These are phyloP conservation scores for Tulasnella sp. DNA, from an alignment of 768 basidiomycete genomes.

Conservation along the genomic window DNA sequence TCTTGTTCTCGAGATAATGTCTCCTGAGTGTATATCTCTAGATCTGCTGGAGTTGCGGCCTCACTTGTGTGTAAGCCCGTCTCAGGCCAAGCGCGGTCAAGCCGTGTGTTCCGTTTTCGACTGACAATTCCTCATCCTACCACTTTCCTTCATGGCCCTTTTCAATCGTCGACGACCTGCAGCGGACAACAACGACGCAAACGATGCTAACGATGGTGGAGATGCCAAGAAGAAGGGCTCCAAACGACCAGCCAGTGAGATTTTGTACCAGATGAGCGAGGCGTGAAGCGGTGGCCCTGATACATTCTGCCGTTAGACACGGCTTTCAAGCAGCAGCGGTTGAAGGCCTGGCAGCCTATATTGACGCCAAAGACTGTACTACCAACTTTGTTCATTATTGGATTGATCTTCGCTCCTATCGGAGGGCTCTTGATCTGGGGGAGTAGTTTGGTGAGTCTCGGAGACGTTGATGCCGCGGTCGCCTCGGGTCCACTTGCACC, in stretches of 20 bases:
- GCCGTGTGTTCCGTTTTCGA: too few species aligned
- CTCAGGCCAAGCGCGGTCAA: too few species aligned
- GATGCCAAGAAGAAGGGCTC: constrained; percentile 78
- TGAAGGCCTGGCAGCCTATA: constrained; percentile 99
- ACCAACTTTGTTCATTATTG: constrained; percentile 91
- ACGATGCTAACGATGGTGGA: constrained; percentile 34
- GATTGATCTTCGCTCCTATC: constrained; percentile 90
- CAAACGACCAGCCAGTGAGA: constrained; percentile 75
- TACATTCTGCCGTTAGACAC: constrained; percentile 52
- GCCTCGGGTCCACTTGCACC: neutral
- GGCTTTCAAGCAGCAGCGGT: constrained; percentile 97
- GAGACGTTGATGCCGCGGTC: neutral
- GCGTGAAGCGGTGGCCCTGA: neutral
- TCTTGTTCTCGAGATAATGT: too few species aligned
- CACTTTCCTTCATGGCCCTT: constrained; percentile 11
- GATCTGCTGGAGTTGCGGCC: too few species aligned
- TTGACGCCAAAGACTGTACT: constrained; percentile 95
- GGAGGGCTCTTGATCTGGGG: constrained; percentile 95
- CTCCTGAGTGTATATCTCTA: too few species aligned
- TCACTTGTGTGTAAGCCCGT: too few species aligned
- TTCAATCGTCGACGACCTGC: constrained; percentile 6
- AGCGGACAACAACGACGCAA: constrained; percentile 22
- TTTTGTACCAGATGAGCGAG: neutral
- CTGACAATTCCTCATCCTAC: neutral
- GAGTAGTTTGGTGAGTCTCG: constrained; percentile 42